Evolutionary conservation across 768 basidiomycete genomes (phyloP), one percentile per base, ranked within the genome.

Genomic region (Russula griseocarnosa): DNA sequence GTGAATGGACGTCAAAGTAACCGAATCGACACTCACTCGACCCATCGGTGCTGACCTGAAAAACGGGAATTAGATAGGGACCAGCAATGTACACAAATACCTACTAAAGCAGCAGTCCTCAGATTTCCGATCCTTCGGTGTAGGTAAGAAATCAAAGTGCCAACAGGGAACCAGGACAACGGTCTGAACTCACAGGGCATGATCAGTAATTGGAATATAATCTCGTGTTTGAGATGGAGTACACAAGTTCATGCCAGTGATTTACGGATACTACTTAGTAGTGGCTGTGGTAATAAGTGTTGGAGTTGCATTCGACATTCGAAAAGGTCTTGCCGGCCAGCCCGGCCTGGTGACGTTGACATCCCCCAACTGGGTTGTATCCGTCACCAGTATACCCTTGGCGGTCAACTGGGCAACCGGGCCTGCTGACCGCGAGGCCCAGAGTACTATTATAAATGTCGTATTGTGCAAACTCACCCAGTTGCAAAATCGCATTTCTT

Each of bases 121-220:
- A 93, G 75, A 72, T 93, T 93, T 10, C 91, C 92, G 62, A 93
- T 92, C 51, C 90, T 92, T 66, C 22, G 52, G n/a, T 66, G 56
- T 30, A 46, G n/a, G 24, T 49, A 18, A n/a, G 16, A 14, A 40
- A 47, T 47, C 11, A 47, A 16, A 32, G 51, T 26, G 32, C 36
- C 53, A 28, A 22, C 18, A 2, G 7, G n/a, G 44, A 9, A 22
- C 30, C 74, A 86, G 73, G 73, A 56, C 24, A 49, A 51, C 30
- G 1, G 38, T 40, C 38, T 40, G 38, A 18, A 40, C 64, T 61
- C 59, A 91, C 88, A 93, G 73, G 52, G 80, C 90, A 77, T 93
- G 91, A 70, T 92, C 90, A 18, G 88, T 83, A 59, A 93, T 87
- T 24, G 87, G 78, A 54, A 86, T 74, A 72, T 92, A 92, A 56